Evolutionary conservation across 2,329 filamentous ascomycete species (phyloP), one percentile per base, ranked within the genome.

Genomic region (Leptographium lundbergii): DNA sequence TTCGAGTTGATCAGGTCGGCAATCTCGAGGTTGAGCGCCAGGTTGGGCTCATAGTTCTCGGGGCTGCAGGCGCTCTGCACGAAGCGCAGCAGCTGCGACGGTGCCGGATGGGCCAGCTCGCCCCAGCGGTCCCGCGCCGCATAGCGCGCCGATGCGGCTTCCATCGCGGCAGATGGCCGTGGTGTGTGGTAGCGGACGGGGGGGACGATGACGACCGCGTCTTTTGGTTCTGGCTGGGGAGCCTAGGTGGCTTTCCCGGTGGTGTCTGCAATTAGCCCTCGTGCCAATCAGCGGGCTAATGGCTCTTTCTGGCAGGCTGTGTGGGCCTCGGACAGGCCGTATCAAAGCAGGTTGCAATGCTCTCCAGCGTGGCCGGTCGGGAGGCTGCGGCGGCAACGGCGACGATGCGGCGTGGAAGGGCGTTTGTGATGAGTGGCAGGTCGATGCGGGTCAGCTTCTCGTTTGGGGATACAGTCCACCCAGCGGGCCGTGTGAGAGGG

Each of bases 31-130:
- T 94, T 95, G 64, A 99, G 78, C 60, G 91, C 94, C 59, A 99
- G 86, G 70, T 99, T 97, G 63, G 94, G 92, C 77, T 99, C 94
- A 77, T 91, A 96, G 76, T 97, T 96, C 72, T 95, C 89, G 57
- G 94, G 90, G 68, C 94, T 95, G 77, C 94, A 97, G 65, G 94
- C 92, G 75, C 91, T 91, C 71, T 94, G 85, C 73, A 99, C 95
- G 74, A 91, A 96, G 74, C 94, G 88, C 76, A 95, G 91, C 62
- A 99, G 82, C 71, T 91, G 90, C 60, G 91, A 92, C 64, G 88
- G 84, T 59, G 87, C 84, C 63, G 88, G 84, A 71, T 88, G 84
- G 70, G 85, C 85, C 75, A 88, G 86, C 71, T 87, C 87, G 74
- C 85, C 85, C 81, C 94, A 97, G 73, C 91, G 91, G 78, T 96